phyloP scores from a whole-genome alignment of 2,329 filamentous ascomycete species.

The Orbilia brochopaga region DNA sequence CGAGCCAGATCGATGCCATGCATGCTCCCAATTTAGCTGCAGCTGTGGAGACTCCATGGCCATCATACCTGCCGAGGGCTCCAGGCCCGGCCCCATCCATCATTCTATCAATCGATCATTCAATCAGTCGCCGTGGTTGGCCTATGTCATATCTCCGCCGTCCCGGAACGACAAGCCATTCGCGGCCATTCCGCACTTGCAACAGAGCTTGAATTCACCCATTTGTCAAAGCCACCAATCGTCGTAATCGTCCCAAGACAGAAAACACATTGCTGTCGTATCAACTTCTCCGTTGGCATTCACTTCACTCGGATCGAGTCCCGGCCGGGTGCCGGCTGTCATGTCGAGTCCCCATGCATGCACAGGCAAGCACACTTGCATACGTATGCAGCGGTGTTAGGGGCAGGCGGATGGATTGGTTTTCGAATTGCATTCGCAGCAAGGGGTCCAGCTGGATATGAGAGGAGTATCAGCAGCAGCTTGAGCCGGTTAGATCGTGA shows the following conservation, averaged over 20 bases:
- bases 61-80: neutral
- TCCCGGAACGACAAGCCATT: slow-evolving; percentile 12
- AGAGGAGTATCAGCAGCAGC: too few relatives aligned
- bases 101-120: neutral
- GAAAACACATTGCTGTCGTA: neutral
- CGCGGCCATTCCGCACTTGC: neutral
- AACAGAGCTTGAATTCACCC: neutral
- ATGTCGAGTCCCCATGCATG: too few relatives aligned
- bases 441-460: too few relatives aligned
- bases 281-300: neutral
- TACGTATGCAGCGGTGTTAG: too few relatives aligned
- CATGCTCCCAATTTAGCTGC: neutral
- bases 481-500: too few relatives aligned
- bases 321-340: too few relatives aligned
- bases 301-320: neutral
- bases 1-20: neutral
- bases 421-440: too few relatives aligned
- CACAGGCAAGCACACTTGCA: too few relatives aligned
- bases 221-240: neutral
- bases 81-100: neutral
- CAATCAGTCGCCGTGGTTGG: neutral
- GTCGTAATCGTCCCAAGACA: neutral
- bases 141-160: slow-evolving; percentile 8
- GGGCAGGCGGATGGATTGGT: too few relatives aligned
- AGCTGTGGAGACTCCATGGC: neutral